Evolutionary conservation across 2,329 filamentous ascomycete genomes (phyloP).

Genomic region (Trichothecium roseum): DNA sequence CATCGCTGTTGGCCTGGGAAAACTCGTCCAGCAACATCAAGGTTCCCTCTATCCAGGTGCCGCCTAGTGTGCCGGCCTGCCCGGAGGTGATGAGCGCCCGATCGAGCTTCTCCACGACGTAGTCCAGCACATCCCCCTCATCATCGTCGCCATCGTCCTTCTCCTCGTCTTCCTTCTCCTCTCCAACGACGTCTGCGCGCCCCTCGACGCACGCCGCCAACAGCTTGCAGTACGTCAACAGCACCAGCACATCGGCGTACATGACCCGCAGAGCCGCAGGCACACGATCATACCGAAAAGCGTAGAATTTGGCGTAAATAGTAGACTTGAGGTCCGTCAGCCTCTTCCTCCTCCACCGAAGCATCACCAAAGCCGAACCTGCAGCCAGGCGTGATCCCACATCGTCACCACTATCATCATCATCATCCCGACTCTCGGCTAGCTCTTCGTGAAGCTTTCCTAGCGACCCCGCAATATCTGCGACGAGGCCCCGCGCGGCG

Average conservation of each 20-base stretch:
- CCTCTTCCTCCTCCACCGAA: too few relatives aligned
- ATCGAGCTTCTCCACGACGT: conserved; percentile 59
- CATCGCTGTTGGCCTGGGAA: conserved; percentile 10
- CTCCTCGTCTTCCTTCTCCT: too few relatives aligned
- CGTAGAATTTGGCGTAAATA: conserved; percentile 48
- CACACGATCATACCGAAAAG: conserved; percentile 57
- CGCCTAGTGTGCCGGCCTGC: conserved; percentile 38
- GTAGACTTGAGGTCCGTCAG: too few relatives aligned
- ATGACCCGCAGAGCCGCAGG: conserved; percentile 59
- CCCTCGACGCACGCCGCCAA: conserved; percentile 7
- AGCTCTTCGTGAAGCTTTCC: too few relatives aligned
- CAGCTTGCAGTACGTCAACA: conserved; percentile 40
- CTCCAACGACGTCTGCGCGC: too few relatives aligned
- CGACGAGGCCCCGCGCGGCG: too few relatives aligned
- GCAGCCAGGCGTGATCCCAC: too few relatives aligned
- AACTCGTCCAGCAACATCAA: conserved; percentile 29
- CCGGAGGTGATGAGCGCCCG: conserved; percentile 66
- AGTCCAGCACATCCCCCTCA: conserved; percentile 28
- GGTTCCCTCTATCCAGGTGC: conserved; percentile 38
- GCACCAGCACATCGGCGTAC: conserved; percentile 60
- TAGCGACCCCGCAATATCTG: too few relatives aligned
- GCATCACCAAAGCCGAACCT: too few relatives aligned
- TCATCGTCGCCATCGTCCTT: conserved; percentile 3
- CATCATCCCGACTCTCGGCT: too few relatives aligned
- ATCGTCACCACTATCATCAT: too few relatives aligned